Evolutionary conservation across 2,329 filamentous ascomycete genomes (phyloP).

Genomic region (Fusarium solani-melongenae): DNA sequence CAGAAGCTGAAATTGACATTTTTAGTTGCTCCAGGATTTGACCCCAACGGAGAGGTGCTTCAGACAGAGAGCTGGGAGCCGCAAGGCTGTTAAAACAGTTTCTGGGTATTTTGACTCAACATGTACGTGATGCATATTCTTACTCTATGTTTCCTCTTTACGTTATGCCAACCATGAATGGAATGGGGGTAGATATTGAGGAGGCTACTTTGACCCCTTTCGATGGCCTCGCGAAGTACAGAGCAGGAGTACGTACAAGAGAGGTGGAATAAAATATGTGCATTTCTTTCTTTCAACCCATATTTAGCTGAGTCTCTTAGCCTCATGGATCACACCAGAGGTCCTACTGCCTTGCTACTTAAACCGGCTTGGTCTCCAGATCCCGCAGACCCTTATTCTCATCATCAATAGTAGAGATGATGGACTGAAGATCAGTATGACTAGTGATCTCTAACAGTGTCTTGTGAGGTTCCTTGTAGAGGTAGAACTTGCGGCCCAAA

Average conservation of each 20-base stretch:
- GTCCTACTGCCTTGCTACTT: background rate
- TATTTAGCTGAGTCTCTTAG: background rate
- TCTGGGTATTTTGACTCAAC: background rate
- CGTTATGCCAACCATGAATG: background rate
- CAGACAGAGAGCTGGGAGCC: slow-evolving; percentile 27
- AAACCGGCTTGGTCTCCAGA: background rate
- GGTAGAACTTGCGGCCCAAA: background rate
- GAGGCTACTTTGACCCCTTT: background rate
- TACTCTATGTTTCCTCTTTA: background rate
- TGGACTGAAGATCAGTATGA: background rate
- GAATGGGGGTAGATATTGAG: background rate
- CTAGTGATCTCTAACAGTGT: background rate
- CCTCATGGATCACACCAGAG: too few relatives aligned
- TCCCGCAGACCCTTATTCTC: background rate
- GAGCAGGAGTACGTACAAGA: background rate
- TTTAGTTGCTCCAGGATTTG: slow-evolving; percentile 26
- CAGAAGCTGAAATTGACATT: background rate
- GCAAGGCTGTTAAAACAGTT: background rate
- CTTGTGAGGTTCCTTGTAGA: background rate
- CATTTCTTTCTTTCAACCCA: background rate
- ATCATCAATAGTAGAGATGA: background rate
- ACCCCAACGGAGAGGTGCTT: slow-evolving; percentile 7
- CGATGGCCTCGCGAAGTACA: background rate
- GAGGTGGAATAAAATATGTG: background rate
- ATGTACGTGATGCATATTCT: background rate